phyloP scores from a whole-genome alignment of 139 green algal species.

The Chlamydomonas sphaeroides region DNA sequence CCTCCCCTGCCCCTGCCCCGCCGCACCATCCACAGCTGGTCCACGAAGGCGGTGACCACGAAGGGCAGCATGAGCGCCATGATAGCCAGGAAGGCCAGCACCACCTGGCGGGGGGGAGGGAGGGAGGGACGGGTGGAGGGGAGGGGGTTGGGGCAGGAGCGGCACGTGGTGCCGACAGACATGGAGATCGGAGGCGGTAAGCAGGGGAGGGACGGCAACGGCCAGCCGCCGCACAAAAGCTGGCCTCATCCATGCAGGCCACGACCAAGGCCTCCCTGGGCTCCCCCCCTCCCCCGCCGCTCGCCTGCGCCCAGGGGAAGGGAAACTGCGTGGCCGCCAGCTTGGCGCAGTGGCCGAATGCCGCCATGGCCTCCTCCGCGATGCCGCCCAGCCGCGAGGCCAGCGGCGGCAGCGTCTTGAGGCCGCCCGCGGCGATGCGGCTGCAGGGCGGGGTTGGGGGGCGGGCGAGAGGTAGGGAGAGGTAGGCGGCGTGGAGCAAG shows the following conservation, averaged over 20 bases:
- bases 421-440: slow-evolving; percentile 3
- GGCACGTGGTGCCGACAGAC: too few species aligned
- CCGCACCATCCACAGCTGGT: slow-evolving; percentile 34
- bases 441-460: neutral
- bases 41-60: slow-evolving; percentile 35
- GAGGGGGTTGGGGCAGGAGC: too few species aligned
- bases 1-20: too few species aligned
- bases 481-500: neutral
- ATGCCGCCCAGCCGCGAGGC: neutral
- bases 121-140: too few species aligned
- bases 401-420: neutral
- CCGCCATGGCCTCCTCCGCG: slow-evolving; percentile 26
- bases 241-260: too few species aligned
- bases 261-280: too few species aligned
- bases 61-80: slow-evolving; percentile 54
- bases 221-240: too few species aligned
- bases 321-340: slow-evolving; percentile 75
- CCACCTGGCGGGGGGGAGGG: slow-evolving; percentile 44
- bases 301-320: slow-evolving; percentile 61
- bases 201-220: too few species aligned
- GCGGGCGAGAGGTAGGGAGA: neutral
- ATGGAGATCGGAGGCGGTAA: too few species aligned
- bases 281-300: neutral
- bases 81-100: slow-evolving; percentile 61
- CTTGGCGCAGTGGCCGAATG: slow-evolving; percentile 36